Conservation (phyloP, 2,329 filamentous ascomycete genomes). For the Blastomyces parvus region DNA sequence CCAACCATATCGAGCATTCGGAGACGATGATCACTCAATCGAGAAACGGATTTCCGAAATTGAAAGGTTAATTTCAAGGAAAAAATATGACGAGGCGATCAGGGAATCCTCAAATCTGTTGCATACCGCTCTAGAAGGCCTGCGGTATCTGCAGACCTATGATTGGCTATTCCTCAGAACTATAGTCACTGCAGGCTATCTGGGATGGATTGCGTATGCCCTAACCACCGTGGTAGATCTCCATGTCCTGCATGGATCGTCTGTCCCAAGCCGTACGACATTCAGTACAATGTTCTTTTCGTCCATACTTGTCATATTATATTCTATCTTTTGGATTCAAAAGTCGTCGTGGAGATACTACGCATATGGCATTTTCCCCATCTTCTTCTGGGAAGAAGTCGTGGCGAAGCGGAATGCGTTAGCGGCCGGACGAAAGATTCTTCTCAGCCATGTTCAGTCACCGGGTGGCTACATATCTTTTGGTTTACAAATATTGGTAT, state of each 20-base stretch:
- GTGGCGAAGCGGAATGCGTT: slow-evolving; percentile 67
- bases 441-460: slow-evolving; percentile 61
- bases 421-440: slow-evolving; percentile 52
- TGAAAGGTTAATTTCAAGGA: slow-evolving; percentile 54
- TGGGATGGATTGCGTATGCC: slow-evolving; percentile 93
- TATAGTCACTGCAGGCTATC: slow-evolving; percentile 78
- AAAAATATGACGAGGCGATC: slow-evolving; percentile 67
- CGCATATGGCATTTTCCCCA: slow-evolving; percentile 80
- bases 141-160: slow-evolving; percentile 93
- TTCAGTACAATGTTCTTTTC: slow-evolving; percentile 58
- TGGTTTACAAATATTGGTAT: slow-evolving; percentile 53
- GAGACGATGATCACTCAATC: slow-evolving; percentile 49
- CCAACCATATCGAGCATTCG: slow-evolving; percentile 62
- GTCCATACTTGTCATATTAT: slow-evolving; percentile 64
- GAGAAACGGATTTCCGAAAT: slow-evolving; percentile 61
- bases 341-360: slow-evolving; percentile 79
- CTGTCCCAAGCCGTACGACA: slow-evolving; percentile 53
- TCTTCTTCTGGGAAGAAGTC: slow-evolving; percentile 95
- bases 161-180: slow-evolving; percentile 94
- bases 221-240: slow-evolving; percentile 79
- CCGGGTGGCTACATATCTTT: slow-evolving; percentile 50
- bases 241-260: slow-evolving; percentile 67
- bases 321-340: slow-evolving; percentile 69
- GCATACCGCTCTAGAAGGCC: slow-evolving; percentile 63
- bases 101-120: slow-evolving; percentile 67